A percentile compares a stretch with the other conserved stretches of the same genome.
phyloP scores from a whole-genome alignment of 148 eudicot species.

The Gaultheria prostrata region DNA sequence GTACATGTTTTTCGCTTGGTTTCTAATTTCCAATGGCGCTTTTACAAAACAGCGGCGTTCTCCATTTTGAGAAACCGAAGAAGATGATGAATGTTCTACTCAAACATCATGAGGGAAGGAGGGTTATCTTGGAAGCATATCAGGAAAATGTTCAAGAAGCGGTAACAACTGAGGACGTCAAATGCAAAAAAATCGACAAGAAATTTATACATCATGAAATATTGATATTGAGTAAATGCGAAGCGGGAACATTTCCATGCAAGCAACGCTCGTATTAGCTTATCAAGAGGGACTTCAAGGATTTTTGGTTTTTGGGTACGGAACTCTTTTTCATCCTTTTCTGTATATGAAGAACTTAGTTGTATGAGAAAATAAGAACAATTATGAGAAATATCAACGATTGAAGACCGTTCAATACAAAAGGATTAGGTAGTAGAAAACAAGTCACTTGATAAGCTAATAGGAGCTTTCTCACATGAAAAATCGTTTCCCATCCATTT shows the following conservation, averaged over 20 bases:
- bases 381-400: neutral
- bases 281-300: neutral
- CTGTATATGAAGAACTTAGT: neutral
- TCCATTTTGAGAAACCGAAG: too few species aligned
- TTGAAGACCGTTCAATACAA: neutral
- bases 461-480: neutral
- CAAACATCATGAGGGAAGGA: too few species aligned
- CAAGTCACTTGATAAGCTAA: neutral
- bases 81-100: too few species aligned
- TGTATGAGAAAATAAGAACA: neutral
- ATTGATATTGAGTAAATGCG: neutral
- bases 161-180: too few species aligned
- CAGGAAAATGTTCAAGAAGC: too few species aligned
- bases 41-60: neutral
- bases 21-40: neutral
- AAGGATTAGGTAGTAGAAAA: neutral
- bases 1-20: neutral
- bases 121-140: too few species aligned
- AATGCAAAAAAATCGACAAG: too few species aligned
- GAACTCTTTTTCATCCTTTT: neutral
- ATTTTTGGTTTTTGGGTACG: neutral
- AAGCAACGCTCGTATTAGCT: neutral
- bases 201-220: too few species aligned
- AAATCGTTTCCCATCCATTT: neutral
- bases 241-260: neutral